phyloP scores from a whole-genome alignment of 2,329 filamentous ascomycete genomes.

The Hymenoscyphus fructigenus region DNA sequence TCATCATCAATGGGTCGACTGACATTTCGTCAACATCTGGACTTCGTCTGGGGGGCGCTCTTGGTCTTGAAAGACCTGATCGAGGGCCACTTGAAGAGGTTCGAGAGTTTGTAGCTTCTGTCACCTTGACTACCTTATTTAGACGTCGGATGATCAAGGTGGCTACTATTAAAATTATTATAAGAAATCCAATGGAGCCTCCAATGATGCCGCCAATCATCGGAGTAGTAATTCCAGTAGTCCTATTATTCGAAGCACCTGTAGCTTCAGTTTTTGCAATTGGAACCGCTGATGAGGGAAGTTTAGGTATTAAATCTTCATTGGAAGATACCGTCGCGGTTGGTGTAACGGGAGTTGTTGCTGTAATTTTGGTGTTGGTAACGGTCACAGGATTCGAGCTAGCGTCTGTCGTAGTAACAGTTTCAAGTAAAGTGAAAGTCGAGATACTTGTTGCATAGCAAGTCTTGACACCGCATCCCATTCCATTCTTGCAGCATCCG shows the following conservation, averaged over 20 bases:
- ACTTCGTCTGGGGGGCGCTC: conserved; percentile 7
- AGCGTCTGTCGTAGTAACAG: conserved; percentile 47
- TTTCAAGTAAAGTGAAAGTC: conserved; percentile 46
- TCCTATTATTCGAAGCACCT: conserved; percentile 36
- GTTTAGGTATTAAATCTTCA: conserved; percentile 22
- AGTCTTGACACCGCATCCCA: conserved; percentile 46
- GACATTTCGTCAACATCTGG: conserved; percentile 30
- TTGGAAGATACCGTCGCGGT: conserved; percentile 17
- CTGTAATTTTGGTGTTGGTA: conserved; percentile 40
- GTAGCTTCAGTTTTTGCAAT: conserved; percentile 31
- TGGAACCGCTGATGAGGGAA: conserved; percentile 21
- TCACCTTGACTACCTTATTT: conserved; percentile 38
- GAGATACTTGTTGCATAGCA: conserved; percentile 51
- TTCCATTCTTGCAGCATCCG: conserved; percentile 52
- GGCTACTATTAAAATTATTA: conserved; percentile 47
- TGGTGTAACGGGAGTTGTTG: conserved; percentile 39
- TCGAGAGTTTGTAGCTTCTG: conserved; percentile 23
- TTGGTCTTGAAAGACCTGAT: conserved; percentile 14
- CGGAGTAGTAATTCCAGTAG: conserved; percentile 27
- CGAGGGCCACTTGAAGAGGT: conserved; percentile 21
- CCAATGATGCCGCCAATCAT: conserved; percentile 55
- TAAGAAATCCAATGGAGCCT: conserved; percentile 48
- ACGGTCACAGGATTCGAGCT: conserved; percentile 42
- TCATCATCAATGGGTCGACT: conserved; percentile 35
- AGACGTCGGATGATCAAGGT: conserved; percentile 52